Evolutionary conservation across 108 stramenopile genomes (phyloP), one percentile per base, ranked within the genome.

Genomic region (Skeletonema menzelii): DNA sequence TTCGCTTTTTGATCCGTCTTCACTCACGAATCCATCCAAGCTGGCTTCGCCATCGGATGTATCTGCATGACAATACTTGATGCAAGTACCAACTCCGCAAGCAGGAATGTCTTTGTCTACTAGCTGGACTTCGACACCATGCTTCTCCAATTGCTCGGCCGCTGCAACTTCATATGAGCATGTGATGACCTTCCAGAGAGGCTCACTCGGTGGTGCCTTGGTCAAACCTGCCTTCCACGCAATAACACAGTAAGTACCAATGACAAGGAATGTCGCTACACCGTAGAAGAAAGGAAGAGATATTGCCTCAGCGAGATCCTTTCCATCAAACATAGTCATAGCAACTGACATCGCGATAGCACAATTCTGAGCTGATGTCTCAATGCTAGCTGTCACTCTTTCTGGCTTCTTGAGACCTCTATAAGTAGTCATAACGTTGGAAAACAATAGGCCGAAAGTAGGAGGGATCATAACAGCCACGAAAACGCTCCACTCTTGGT

Each of bases 211-310:
- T 17, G 90, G 90, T 61, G 90, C 90, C 58, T 91, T 91, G 30
- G 82, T 87, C 90, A 85, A 88, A 8, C 86, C 86, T 10, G 64
- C 62, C 82, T 88, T 91, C 90, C 90, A 91, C 26, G 73, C 72
- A 8, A 46, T 68, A 10, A 87, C 11, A 60, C 85, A 86, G 40
- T 86, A 92, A 2, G 83, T 34, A 4, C 87, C 84, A 13, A 89
- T 38, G 19, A 86, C 19, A 27, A 86, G 14, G 12, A 77, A 74
- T 55, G 83, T 82, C 34, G 70, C 70, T 14, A 84, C 24, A 4
- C 91, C 88, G 64, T 92, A 89, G 40, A 82, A 88, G 38, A 92
- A 86, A 19, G 87, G 91, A 31, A 88, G 79, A 15, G 84, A 84
- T 73, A 91, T 86, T 8, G 91, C 91, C 19, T 77, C 56, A 8